A percentile compares a stretch with the other conserved stretches of the same genome.
These are phyloP conservation scores for Populus hybrid DNA, from an alignment of 441 rosid species.

Conservation along the genomic window DNA sequence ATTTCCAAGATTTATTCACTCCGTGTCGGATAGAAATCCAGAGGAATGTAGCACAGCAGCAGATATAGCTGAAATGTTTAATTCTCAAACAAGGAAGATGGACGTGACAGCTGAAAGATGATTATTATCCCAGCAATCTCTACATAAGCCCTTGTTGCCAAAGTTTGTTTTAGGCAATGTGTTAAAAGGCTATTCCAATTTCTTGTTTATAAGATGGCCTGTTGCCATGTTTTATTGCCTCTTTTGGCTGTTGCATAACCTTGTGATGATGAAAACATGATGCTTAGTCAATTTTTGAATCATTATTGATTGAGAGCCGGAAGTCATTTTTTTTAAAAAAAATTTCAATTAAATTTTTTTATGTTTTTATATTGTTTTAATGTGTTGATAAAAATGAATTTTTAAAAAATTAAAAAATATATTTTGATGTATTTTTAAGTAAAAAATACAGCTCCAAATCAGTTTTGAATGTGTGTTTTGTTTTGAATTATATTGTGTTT, in stretches of 20 bases:
- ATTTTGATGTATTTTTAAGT: too few relatives aligned
- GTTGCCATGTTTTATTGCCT: background rate
- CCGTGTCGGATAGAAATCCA: conserved; percentile 43
- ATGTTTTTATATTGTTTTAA: too few relatives aligned
- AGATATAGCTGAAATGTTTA: conserved; percentile 72
- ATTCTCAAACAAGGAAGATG: conserved; percentile 71
- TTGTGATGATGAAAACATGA: background rate
- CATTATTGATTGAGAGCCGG: background rate
- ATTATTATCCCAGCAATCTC: background rate
- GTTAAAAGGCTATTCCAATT: background rate
- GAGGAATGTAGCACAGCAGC: conserved; percentile 78
- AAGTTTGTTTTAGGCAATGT: background rate
- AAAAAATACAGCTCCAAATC: too few relatives aligned
- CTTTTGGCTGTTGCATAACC: background rate
- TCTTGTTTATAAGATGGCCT: background rate
- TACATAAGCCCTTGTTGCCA: background rate
- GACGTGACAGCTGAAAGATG: conserved; percentile 35
- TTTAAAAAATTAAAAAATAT: too few relatives aligned
- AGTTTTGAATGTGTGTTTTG: too few relatives aligned
- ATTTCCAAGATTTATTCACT: conserved; percentile 64
- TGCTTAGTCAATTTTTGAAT: background rate
- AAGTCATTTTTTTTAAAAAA: too few relatives aligned
- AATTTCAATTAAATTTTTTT: too few relatives aligned
- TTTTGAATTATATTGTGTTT: too few relatives aligned
- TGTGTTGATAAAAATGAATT: too few relatives aligned